Evolutionary conservation across 163 green algal genomes (phyloP).

Genomic region (Volvox carteri): DNA sequence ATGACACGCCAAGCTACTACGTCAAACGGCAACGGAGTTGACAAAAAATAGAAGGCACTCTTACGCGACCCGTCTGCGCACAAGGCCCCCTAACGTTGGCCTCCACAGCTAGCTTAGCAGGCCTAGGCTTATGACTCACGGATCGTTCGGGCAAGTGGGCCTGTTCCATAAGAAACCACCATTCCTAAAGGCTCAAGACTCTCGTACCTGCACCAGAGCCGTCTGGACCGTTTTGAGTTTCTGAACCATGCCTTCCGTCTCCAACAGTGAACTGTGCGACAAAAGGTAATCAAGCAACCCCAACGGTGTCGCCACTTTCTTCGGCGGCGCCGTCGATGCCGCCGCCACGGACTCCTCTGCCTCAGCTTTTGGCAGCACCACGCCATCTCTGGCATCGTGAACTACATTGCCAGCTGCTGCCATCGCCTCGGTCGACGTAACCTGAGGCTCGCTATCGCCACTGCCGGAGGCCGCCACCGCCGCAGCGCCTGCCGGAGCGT

Average conservation of each 20-base stretch:
- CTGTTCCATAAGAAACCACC: no score
- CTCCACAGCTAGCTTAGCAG: no score
- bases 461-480: not conserved
- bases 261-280: not conserved
- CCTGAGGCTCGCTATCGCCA: not conserved
- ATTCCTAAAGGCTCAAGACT: no score
- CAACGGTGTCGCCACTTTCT: not conserved
- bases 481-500: not conserved
- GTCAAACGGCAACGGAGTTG: no score
- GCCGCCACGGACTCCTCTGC: not conserved
- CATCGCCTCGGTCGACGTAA: not conserved
- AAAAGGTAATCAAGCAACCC: slow-evolving; percentile 26
- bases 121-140: no score
- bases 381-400: not conserved
- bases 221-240: slow-evolving; percentile 11
- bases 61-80: no score
- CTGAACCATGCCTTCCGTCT: slow-evolving; percentile 22
- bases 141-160: no score
- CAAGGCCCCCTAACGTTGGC: no score
- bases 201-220: not conserved
- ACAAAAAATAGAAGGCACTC: no score
- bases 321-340: no score
- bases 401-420: not conserved
- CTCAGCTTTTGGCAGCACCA: not conserved
- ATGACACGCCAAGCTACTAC: no score